Evolutionary conservation across 2,329 filamentous ascomycete species (phyloP), one percentile per base, ranked within the genome.

Genomic region (Penicillium sp.): DNA sequence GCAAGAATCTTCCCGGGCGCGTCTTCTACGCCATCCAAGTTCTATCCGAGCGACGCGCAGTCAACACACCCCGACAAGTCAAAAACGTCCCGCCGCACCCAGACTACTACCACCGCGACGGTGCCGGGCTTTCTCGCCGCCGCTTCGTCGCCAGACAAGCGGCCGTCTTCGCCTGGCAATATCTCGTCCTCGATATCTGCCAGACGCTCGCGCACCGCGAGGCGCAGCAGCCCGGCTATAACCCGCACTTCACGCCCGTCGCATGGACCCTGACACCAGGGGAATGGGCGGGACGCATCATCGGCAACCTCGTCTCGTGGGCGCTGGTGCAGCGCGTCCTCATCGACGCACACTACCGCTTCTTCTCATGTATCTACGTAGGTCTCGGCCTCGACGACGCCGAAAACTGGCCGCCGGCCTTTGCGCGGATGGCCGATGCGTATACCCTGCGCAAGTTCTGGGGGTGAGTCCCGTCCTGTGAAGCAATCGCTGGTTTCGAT

Each of bases 361-460:
- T 45, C 1, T 19, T 39, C 2, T 58, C 58, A 1, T 33, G 58
- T 13, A 2, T 61, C 0, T 38, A 33, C 27, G 56, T 59, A 2
- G 47, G 43, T 3, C 5, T 51, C 0, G 49, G 47, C 1, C 25
- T 50, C 4, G 37, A 47, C 4, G 29, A 34, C 1, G 45, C 56
- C 3, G 32, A 18, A 3, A 46, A 55, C 6, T 60, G 55, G 34
- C 54, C 51, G 2, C 58, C 58, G 4, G 17, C 50, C 6, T 59
- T 58, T 32, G 56, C 51, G 7, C 47, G 48, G 13, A 48, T 51
- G 20, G 44, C 36, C 26, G 50, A 61, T 39, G 41, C 50, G 7
- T 57, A 54, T 28, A 58, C 57, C 4, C 6, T 61, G 11, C 50
- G 56, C 9, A 45, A 51, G 4, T 58, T 52, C 19, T 62, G 58